A percentile compares a stretch with the other conserved stretches of the same genome.
phyloP scores from a whole-genome alignment of 2,329 filamentous ascomycete species.

The Epichloe sibirici region DNA sequence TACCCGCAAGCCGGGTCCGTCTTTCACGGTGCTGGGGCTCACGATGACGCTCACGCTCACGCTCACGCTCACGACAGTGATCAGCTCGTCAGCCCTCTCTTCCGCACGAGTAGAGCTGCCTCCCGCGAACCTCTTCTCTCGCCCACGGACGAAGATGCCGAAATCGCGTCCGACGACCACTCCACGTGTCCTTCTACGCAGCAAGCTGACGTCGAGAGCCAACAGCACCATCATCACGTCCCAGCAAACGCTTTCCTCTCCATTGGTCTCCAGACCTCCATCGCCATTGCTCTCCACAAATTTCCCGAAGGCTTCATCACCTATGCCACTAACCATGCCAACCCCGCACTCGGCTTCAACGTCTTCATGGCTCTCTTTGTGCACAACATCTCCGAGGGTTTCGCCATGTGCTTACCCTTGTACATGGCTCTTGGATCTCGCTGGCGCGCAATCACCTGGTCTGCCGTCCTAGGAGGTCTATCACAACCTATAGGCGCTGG shows the following conservation, averaged over 20 bases:
- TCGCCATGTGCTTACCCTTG: conserved; percentile 81
- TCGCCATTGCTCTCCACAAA: conserved; percentile 93
- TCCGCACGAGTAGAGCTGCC: conserved; percentile 25
- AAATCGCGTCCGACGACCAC: conserved; percentile 11
- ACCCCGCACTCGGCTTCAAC: conserved; percentile 73
- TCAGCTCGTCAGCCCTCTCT: conserved; percentile 20
- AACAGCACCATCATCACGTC: conserved; percentile 82
- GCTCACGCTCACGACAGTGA: conserved; percentile 9
- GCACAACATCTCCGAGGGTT: conserved; percentile 96
- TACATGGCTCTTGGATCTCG: conserved; percentile 82
- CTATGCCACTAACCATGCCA: conserved; percentile 94
- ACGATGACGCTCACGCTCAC: conserved; percentile 1
- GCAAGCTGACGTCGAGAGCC: conserved; percentile 34
- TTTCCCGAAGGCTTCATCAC: conserved; percentile 82
- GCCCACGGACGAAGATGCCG: conserved; percentile 12
- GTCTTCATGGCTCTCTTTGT: conserved; percentile 95
- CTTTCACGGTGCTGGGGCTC: conserved; percentile 14
- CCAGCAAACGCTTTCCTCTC: conserved; percentile 86
- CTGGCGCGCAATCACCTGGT: conserved; percentile 71
- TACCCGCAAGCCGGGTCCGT: conserved; percentile 14
- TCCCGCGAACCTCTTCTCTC: conserved; percentile 26
- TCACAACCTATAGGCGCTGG: conserved; percentile 79
- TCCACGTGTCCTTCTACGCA: conserved; percentile 17
- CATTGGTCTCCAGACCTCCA: conserved; percentile 89
- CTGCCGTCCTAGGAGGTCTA: conserved; percentile 70